Percentiles rank a stretch among this genome's conserved stretches.
Conservation (phyloP, 148 eudicot species). For the Cornus florida region DNA sequence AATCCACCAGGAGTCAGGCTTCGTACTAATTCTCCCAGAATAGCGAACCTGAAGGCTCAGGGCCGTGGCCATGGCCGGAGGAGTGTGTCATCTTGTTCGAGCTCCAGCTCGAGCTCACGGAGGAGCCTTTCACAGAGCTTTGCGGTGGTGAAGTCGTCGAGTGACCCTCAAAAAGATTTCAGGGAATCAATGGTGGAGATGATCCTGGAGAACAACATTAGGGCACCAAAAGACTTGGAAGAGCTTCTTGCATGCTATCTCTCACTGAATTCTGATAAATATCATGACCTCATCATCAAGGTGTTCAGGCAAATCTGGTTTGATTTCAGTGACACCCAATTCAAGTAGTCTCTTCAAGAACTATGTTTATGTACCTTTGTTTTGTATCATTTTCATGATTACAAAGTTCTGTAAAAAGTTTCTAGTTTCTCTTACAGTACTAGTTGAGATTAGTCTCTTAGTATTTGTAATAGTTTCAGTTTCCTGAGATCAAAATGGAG, state of each 20-base stretch:
- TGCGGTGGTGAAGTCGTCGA: slow-evolving; percentile 78
- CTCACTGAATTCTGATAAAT: slow-evolving; percentile 70
- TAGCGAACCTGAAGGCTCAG: slow-evolving; percentile 35
- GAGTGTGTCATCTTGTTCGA: slow-evolving; percentile 21
- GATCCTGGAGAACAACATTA: slow-evolving; percentile 70
- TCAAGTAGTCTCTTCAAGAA: slow-evolving; percentile 5
- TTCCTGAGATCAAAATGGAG: background rate
- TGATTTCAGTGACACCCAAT: slow-evolving; percentile 37
- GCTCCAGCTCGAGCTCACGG: background rate
- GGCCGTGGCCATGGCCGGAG: slow-evolving; percentile 32
- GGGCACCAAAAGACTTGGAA: slow-evolving; percentile 70
- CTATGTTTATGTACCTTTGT: background rate
- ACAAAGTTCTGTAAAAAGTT: background rate
- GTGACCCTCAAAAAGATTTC: slow-evolving; percentile 72
- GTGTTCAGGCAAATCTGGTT: slow-evolving; percentile 93
- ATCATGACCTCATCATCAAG: slow-evolving; percentile 76
- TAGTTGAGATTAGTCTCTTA: background rate
- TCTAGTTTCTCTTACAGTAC: background rate
- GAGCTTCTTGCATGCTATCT: slow-evolving; percentile 82
- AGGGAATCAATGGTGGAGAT: slow-evolving; percentile 95
- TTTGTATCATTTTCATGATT: background rate
- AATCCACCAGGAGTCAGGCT: slow-evolving; percentile 49
- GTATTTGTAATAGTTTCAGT: background rate
- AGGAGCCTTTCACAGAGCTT: slow-evolving; percentile 60
- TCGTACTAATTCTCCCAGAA: slow-evolving; percentile 60